A percentile compares a stretch with the other conserved stretches of the same genome.
phyloP scores from a whole-genome alignment of 257 asterid genomes.

The Handroanthus guayacan region DNA sequence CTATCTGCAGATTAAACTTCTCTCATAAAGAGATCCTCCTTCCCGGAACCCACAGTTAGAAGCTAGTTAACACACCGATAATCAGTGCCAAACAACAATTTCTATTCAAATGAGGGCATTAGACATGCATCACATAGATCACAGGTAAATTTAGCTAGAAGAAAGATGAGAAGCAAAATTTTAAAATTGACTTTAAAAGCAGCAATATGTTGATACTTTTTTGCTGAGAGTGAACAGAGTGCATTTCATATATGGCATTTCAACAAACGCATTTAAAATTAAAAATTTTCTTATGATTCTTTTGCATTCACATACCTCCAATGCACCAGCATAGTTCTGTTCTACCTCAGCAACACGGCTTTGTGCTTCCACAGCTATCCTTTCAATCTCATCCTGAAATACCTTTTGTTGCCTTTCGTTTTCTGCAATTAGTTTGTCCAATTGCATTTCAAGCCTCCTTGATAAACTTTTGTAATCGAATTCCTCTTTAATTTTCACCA shows the following conservation, averaged over 20 bases:
- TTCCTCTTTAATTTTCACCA: constrained; percentile 85
- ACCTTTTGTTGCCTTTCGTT: constrained; percentile 82
- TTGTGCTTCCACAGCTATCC: constrained; percentile 72
- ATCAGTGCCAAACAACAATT: neutral
- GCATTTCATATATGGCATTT: neutral
- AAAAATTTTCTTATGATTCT: neutral
- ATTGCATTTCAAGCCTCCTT: constrained; percentile 77
- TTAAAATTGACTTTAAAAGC: neutral
- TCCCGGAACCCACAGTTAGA: neutral
- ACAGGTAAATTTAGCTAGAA: neutral
- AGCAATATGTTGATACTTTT: neutral
- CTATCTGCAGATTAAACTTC: neutral
- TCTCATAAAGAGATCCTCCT: neutral
- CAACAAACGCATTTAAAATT: constrained; percentile 1
- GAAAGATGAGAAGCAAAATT: constrained; percentile 15
- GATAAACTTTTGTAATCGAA: constrained; percentile 88
- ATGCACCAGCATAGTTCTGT: constrained; percentile 58
- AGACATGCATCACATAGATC: neutral
- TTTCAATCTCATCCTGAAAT: constrained; percentile 71
- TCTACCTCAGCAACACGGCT: constrained; percentile 68
- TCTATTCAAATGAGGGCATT: neutral
- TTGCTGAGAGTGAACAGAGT: neutral
- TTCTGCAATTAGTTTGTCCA: constrained; percentile 80
- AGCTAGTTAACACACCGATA: neutral
- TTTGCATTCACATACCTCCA: constrained; percentile 59